Evolutionary conservation across 164 flowering plant species (phyloP).

Genomic region (Amborella trichopoda): DNA sequence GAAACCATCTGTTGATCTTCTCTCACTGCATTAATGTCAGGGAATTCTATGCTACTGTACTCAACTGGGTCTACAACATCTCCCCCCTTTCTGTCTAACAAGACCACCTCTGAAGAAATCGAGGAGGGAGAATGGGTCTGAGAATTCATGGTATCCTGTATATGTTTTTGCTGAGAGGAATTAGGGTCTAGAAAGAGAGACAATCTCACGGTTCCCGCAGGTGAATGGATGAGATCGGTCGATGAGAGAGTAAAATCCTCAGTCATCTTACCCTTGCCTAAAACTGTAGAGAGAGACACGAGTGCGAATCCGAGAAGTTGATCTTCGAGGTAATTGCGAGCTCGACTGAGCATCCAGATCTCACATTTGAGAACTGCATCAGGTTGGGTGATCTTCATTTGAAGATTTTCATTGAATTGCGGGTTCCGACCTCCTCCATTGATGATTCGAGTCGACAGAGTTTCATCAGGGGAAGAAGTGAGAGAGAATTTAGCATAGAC

Average conservation of each 20-base stretch:
- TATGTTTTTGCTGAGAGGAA: too few species aligned
- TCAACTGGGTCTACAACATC: slow-evolving; percentile 42
- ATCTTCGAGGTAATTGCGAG: slow-evolving; percentile 64
- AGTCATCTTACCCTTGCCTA: slow-evolving; percentile 47
- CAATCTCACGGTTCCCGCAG: slow-evolving; percentile 66
- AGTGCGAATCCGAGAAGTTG: slow-evolving; percentile 80
- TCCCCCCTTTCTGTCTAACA: slow-evolving; percentile 36
- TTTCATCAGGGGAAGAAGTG: slow-evolving; percentile 65
- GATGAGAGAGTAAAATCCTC: slow-evolving; percentile 73
- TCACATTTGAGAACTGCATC: slow-evolving; percentile 84
- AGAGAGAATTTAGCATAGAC: slow-evolving; percentile 93
- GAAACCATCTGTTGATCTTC: slow-evolving; percentile 76
- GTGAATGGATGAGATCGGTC: slow-evolving; percentile 67
- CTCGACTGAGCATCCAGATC: slow-evolving; percentile 93
- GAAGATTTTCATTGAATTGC: slow-evolving; percentile 54
- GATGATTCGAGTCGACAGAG: slow-evolving; percentile 43
- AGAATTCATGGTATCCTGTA: too few species aligned
- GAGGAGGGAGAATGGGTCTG: too few species aligned
- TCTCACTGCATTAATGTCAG: slow-evolving; percentile 46
- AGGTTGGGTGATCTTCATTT: slow-evolving; percentile 31
- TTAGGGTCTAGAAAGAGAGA: slow-evolving; percentile 35
- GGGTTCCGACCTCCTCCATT: slow-evolving; percentile 86
- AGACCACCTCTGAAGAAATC: slow-evolving; percentile 54
- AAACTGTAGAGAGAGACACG: slow-evolving; percentile 54
- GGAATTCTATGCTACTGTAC: slow-evolving; percentile 68